Evolutionary conservation across 805 yeast genomes (phyloP).

Genomic region (Yarrowia hollandica): DNA sequence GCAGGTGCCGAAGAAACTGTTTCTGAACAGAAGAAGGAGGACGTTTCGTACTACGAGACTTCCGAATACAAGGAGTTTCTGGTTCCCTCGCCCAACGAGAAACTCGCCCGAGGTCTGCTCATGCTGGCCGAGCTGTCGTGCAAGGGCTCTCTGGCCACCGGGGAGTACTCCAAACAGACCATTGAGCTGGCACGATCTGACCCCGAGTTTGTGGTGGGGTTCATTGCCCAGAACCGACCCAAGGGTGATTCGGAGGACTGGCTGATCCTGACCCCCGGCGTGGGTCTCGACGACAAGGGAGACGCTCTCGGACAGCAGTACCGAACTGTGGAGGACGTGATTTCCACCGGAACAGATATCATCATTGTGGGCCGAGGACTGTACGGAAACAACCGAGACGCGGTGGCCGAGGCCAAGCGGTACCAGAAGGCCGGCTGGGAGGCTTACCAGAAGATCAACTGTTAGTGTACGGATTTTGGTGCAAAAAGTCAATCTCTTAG

Average conservation of each 20-base stretch:
- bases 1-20: conserved; percentile 71
- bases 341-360: conserved; percentile 84
- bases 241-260: conserved; percentile 86
- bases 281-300: conserved; percentile 94
- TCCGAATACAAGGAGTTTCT: conserved; percentile 12
- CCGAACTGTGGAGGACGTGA: conserved; percentile 84
- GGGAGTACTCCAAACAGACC: conserved; percentile 83
- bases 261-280: conserved; percentile 98
- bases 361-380: conserved; percentile 98
- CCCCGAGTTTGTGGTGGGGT: conserved; percentile 90
- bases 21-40: conserved; percentile 44
- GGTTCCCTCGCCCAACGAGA: conserved; percentile 13
- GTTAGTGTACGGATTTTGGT: neutral
- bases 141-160: conserved; percentile 89
- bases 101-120: conserved; percentile 63
- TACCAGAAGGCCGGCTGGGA: conserved; percentile 94
- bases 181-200: conserved; percentile 87
- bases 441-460: conserved; percentile 53
- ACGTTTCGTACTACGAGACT: neutral
- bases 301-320: conserved; percentile 96
- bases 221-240: conserved; percentile 84
- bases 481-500: neutral
- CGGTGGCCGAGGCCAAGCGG: conserved; percentile 80
- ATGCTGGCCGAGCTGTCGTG: conserved; percentile 96
- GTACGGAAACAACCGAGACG: conserved; percentile 92